Percentiles rank a stretch among this genome's conserved stretches.
phyloP scores from a whole-genome alignment of 192 early-diverging fungal genomes.

The Gigaspora rosea region DNA sequence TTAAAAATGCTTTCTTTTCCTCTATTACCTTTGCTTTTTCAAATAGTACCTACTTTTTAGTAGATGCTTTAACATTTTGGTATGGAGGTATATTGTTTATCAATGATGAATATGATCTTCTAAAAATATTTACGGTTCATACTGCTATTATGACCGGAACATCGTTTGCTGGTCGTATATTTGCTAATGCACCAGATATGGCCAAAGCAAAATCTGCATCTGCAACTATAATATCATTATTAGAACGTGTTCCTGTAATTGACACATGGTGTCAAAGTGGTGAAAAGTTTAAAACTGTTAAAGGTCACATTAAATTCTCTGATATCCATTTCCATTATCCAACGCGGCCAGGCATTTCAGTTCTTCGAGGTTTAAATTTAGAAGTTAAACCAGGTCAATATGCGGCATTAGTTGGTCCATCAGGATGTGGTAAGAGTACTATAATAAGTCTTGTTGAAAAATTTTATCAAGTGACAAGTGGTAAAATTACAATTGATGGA shows the following conservation, averaged over 20 bases:
- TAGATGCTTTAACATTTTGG: too few species aligned
- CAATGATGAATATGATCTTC: too few species aligned
- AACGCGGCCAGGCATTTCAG: conserved; percentile 56
- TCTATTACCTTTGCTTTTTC: too few species aligned
- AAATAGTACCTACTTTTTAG: too few species aligned
- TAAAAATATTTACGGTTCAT: conserved; percentile 38
- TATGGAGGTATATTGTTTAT: too few species aligned
- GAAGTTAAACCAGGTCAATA: conserved; percentile 62
- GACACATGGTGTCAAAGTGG: conserved; percentile 41
- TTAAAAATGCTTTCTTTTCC: too few species aligned
- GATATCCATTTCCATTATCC: conserved; percentile 59
- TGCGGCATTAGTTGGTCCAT: conserved; percentile 76
- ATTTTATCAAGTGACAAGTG: conserved; percentile 54
- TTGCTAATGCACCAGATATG: conserved; percentile 52
- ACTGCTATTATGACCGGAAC: conserved; percentile 38
- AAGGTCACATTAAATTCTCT: conserved; percentile 36
- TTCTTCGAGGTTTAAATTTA: conserved; percentile 58
- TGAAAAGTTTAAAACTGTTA: conserved; percentile 35
- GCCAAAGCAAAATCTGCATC: conserved; percentile 61
- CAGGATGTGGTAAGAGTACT: conserved; percentile 71
- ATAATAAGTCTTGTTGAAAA: conserved; percentile 61
- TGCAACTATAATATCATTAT: conserved; percentile 47
- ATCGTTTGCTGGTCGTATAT: conserved; percentile 50
- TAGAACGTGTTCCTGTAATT: conserved; percentile 51
- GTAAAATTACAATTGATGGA: conserved; percentile 45